Base-by-base conservation (phyloP, 371 early-diverging fungal genomes). In the Coemansia sp. region DNA sequence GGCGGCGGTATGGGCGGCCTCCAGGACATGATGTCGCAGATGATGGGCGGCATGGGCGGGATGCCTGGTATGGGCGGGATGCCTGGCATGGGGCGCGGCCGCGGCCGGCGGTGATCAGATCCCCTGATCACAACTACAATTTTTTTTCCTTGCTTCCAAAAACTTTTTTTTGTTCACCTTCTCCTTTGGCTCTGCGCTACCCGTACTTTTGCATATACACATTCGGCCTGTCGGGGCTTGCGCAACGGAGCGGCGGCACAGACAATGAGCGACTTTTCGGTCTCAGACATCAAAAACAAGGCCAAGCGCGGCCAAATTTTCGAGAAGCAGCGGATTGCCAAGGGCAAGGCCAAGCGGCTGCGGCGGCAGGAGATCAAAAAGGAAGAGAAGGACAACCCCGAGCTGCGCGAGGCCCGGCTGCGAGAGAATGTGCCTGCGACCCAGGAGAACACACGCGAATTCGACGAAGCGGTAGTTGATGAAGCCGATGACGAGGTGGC, bases 401-500 rank as follows among this genome's bases (percentile, higher is more conserved):
- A 89, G 65, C 84, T 92, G 63, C 92, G 91, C 74, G 90, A 90
- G 80, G 88, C 93, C 80, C 88, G 98, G 50, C 81, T 97, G 69
- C 84, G 84, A 49, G 85, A 89, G 63, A 95, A 98, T 82, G 89
- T 94, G 8, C 96, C 97, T 8, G 86, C 87, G 55, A 99, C 99
- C 8, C 77, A 95, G 39, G 99, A 99, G 66, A 94, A 87, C 67
- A 90, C 90, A 16, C 81, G 98, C 62, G 97, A 96, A 77, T 86
- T 81, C 43, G 97, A 99, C 71, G 98, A 95, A 56, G 95, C 97
- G 0, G 84, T 96, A 54, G 92, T 95, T 4, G 88, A 82, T 4
- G 87, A 86, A 29, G 90, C 87, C 37, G 94, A 90, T 42, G 66
- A 62, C 38, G 74, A 87, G 72, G 91, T 94, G 5, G 83, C 86